Conservation (phyloP, 768 basidiomycete species). For the Pholiota microspora region DNA sequence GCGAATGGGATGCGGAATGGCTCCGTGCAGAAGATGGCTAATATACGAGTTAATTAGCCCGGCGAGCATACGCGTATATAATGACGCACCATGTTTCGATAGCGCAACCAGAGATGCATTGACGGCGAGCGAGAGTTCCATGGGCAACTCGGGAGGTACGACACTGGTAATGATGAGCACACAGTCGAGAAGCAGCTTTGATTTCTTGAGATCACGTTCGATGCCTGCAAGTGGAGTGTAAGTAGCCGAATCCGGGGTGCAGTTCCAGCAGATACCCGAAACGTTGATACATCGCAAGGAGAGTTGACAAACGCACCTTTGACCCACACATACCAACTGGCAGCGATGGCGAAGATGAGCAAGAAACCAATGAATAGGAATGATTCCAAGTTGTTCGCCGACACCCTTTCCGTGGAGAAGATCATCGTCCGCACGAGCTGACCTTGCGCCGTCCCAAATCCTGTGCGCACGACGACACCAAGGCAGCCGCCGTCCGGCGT, state of each 20-base stretch:
- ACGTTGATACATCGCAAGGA: too few relatives aligned
- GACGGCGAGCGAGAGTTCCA: conserved; percentile 96
- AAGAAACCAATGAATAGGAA: conserved; percentile 99
- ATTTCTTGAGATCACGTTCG: conserved; percentile 90
- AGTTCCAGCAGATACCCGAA: too few relatives aligned
- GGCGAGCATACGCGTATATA: background rate
- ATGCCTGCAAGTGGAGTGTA: conserved; percentile 57
- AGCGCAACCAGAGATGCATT: conserved; percentile 93
- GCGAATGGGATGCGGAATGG: conserved; percentile 97
- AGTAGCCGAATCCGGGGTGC: too few relatives aligned
- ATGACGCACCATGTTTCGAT: conserved; percentile 80
- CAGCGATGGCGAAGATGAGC: conserved; percentile 95
- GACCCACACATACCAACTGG: conserved; percentile 97
- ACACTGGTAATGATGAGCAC: conserved; percentile 96
- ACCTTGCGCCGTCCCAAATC: conserved; percentile 97
- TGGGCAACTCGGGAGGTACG: conserved; percentile 95
- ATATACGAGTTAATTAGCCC: background rate
- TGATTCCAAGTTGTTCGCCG: conserved; percentile 92
- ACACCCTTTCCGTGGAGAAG: conserved; percentile 94
- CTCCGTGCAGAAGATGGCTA: conserved; percentile 98
- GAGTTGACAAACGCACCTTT: conserved; percentile 80
- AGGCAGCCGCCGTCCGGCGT: conserved; percentile 93
- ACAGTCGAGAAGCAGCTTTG: conserved; percentile 92
- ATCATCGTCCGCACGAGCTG: conserved; percentile 99
- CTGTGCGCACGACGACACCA: conserved; percentile 89